phyloP scores from a whole-genome alignment of 306 rosid genomes.

The Prunus kanzakura region DNA sequence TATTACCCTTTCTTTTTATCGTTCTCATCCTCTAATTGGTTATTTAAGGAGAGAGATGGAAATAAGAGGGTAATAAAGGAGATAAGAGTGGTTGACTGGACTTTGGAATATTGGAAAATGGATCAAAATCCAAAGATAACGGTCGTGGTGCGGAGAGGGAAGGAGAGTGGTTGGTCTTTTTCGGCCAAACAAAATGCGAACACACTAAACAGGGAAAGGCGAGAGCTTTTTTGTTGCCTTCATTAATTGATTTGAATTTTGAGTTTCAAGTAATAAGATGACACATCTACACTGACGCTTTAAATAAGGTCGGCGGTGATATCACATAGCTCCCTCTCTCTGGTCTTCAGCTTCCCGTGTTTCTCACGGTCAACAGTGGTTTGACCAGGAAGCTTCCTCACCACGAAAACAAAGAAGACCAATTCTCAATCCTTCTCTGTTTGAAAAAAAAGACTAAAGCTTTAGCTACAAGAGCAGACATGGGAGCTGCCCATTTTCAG shows the following conservation, averaged over 20 bases:
- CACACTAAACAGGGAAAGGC: background rate
- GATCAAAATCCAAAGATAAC: background rate
- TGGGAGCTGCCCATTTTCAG: background rate
- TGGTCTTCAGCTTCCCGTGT: constrained; percentile 7
- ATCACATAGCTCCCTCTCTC: background rate
- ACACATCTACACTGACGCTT: constrained; percentile 26
- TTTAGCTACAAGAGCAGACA: background rate
- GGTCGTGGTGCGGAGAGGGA: background rate
- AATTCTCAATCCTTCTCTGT: background rate
- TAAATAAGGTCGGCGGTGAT: constrained; percentile 30
- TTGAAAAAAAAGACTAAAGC: background rate
- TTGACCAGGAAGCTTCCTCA: constrained; percentile 12
- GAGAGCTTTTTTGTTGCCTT: background rate
- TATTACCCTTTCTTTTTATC: too few relatives aligned
- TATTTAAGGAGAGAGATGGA: too few relatives aligned
- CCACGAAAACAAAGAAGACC: constrained; percentile 11
- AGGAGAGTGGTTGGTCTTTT: background rate
- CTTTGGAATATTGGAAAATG: too few relatives aligned
- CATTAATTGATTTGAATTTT: background rate
- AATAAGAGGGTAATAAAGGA: too few relatives aligned
- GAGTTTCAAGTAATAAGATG: background rate
- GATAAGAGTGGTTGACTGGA: too few relatives aligned
- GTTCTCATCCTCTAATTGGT: too few relatives aligned
- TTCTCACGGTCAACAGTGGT: constrained; percentile 1
- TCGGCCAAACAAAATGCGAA: background rate